Evolutionary conservation across 306 rosid genomes (phyloP).

Genomic region (Morella rubra): DNA sequence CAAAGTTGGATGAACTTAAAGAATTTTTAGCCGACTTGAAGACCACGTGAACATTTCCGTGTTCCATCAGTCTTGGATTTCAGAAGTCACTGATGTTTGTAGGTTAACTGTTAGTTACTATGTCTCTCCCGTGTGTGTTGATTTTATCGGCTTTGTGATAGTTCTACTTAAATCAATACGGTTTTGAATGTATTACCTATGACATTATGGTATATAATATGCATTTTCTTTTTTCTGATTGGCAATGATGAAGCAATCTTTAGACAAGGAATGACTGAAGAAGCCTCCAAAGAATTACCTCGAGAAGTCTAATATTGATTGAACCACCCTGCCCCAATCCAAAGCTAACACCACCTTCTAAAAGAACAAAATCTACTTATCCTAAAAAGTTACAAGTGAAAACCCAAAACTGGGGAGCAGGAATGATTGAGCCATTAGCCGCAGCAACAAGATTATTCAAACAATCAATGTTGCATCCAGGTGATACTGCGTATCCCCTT

Average conservation of each 20-base stretch:
- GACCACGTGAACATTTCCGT: slow-evolving; percentile 34
- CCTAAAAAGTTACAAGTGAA: too few species aligned
- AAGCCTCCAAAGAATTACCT: not conserved
- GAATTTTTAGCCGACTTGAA: slow-evolving; percentile 38
- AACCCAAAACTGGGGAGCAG: too few species aligned
- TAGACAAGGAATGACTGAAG: not conserved
- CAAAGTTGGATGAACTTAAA: slow-evolving; percentile 45
- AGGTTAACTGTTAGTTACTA: not conserved
- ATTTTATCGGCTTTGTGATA: not conserved
- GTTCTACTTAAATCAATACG: not conserved
- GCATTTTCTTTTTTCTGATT: not conserved
- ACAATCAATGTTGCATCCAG: too few species aligned
- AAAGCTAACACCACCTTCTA: too few species aligned
- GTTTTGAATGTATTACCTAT: not conserved
- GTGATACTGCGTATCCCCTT: too few species aligned
- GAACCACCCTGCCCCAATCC: too few species aligned
- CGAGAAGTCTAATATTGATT: not conserved
- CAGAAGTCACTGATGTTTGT: not conserved
- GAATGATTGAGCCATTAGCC: too few species aligned
- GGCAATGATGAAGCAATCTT: not conserved
- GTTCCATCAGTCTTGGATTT: slow-evolving; percentile 12
- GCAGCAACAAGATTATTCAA: too few species aligned
- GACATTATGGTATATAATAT: not conserved
- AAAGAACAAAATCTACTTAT: too few species aligned
- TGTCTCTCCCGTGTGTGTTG: not conserved